Evolutionary conservation across 139 green algal species (phyloP).

Genomic region (Coccomyxa sp.): DNA sequence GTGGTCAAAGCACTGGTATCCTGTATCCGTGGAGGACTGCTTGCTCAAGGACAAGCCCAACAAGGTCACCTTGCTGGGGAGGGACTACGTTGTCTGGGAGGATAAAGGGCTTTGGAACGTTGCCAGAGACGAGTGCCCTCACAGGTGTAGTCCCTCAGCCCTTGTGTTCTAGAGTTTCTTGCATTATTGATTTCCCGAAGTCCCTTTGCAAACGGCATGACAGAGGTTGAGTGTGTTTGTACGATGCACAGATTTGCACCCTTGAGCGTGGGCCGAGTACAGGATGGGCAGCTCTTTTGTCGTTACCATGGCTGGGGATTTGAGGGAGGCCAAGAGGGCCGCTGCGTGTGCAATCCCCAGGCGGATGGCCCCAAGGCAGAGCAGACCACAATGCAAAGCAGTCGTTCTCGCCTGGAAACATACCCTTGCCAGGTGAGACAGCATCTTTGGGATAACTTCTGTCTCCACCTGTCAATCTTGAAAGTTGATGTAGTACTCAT

Average conservation of each 20-base stretch:
- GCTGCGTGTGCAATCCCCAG: background rate
- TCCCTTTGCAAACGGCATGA: background rate
- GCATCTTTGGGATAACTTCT: background rate
- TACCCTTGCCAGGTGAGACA: background rate
- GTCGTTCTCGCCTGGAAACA: background rate
- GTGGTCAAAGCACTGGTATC: conserved; percentile 1
- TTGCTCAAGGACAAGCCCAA: background rate
- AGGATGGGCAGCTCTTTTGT: background rate
- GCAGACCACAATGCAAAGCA: background rate
- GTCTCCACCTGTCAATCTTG: too few species aligned
- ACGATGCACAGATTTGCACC: background rate
- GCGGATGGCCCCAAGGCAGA: background rate
- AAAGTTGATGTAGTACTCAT: too few species aligned
- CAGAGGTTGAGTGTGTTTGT: background rate
- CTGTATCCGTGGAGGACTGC: background rate
- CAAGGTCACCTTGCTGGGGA: background rate
- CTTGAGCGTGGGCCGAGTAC: background rate
- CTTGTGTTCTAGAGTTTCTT: background rate
- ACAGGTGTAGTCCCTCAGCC: background rate
- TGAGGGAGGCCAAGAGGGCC: background rate
- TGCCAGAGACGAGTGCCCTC: background rate
- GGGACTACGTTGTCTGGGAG: background rate
- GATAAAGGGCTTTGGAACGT: background rate
- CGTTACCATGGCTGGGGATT: conserved; percentile 1
- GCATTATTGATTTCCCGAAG: background rate